Evolutionary conservation across 192 early-diverging fungal genomes (phyloP).

Genomic region (Thoreauomyces humboldtii): DNA sequence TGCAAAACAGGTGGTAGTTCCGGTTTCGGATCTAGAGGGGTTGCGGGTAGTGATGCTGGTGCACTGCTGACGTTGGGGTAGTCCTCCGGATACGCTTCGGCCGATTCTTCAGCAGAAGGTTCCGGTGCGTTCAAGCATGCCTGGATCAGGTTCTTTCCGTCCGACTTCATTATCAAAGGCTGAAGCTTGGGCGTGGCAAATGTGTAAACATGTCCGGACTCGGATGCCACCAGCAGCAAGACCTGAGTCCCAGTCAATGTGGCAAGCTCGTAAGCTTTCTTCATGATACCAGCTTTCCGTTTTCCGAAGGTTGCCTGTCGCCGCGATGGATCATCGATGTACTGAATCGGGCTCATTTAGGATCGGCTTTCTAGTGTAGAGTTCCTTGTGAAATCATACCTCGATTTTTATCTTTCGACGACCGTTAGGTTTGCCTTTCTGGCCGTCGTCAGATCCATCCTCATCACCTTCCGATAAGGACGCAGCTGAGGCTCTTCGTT

Average conservation of each 20-base stretch:
- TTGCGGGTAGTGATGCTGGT: too few relatives aligned
- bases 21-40: too few relatives aligned
- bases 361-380: too few relatives aligned
- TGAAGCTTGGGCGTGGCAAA: slow-evolving; percentile 93
- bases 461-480: slow-evolving; percentile 24
- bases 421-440: slow-evolving; percentile 62
- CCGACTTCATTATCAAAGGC: slow-evolving; percentile 85
- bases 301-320: slow-evolving; percentile 95
- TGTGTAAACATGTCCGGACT: slow-evolving; percentile 93
- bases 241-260: slow-evolving; percentile 95
- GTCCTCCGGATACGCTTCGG: too few relatives aligned
- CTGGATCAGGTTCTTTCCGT: slow-evolving; percentile 90
- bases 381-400: too few relatives aligned
- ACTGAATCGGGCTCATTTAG: too few relatives aligned
- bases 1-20: too few relatives aligned
- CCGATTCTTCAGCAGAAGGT: too few relatives aligned
- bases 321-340: slow-evolving; percentile 89
- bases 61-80: too few relatives aligned
- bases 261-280: slow-evolving; percentile 93
- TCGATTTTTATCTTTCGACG: slow-evolving; percentile 95
- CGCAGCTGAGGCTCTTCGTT: too few relatives aligned
- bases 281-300: slow-evolving; percentile 96
- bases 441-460: slow-evolving; percentile 66
- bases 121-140: slow-evolving; percentile 87
- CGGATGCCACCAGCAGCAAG: slow-evolving; percentile 86